Percentiles rank a stretch among this genome's conserved stretches.
phyloP scores from a whole-genome alignment of 805 yeast species.

The Wickerhamomyces hampshirensis region DNA sequence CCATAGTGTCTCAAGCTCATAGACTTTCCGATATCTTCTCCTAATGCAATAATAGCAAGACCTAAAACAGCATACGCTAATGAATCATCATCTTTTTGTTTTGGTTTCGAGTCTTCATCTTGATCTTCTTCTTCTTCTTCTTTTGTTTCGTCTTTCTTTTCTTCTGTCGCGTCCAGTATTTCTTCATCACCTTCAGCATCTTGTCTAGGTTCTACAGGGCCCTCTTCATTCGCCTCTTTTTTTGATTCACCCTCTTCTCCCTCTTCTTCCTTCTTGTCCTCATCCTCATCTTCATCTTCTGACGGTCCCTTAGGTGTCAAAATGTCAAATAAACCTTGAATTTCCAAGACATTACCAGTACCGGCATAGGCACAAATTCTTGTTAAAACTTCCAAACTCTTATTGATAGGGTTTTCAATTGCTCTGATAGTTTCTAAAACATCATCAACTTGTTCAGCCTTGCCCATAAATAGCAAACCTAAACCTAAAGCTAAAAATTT shows the following conservation, averaged over 20 bases:
- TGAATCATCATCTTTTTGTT: slow-evolving; percentile 31
- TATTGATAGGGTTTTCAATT: slow-evolving; percentile 89
- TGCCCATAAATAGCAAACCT: slow-evolving; percentile 89
- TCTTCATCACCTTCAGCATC: slow-evolving; percentile 29
- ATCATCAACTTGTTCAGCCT: slow-evolving; percentile 90
- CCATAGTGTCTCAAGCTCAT: slow-evolving; percentile 97
- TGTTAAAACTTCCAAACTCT: slow-evolving; percentile 83
- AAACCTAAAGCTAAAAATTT: slow-evolving; percentile 88
- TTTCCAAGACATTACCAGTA: slow-evolving; percentile 93
- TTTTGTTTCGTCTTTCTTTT: slow-evolving; percentile 16
- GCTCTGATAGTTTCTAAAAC: slow-evolving; percentile 92
- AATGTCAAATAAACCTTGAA: slow-evolving; percentile 86
- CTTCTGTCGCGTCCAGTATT: slow-evolving; percentile 23
- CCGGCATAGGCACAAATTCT: slow-evolving; percentile 95
- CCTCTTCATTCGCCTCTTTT: slow-evolving; percentile 18
- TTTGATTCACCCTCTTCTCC: slow-evolving; percentile 38
- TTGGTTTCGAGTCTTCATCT: slow-evolving; percentile 31
- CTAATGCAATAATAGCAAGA: slow-evolving; percentile 91
- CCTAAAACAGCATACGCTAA: slow-evolving; percentile 89
- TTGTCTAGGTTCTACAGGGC: slow-evolving; percentile 16
- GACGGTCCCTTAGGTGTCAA: slow-evolving; percentile 67
- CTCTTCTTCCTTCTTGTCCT: slow-evolving; percentile 49
- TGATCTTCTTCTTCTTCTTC: slow-evolving; percentile 23
- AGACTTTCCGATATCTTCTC: slow-evolving; percentile 96
- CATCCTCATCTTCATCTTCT: slow-evolving; percentile 50